A percentile compares a stretch with the other conserved stretches of the same genome.
phyloP scores from a whole-genome alignment of 768 basidiomycete genomes.

The Termitomyces sp. region DNA sequence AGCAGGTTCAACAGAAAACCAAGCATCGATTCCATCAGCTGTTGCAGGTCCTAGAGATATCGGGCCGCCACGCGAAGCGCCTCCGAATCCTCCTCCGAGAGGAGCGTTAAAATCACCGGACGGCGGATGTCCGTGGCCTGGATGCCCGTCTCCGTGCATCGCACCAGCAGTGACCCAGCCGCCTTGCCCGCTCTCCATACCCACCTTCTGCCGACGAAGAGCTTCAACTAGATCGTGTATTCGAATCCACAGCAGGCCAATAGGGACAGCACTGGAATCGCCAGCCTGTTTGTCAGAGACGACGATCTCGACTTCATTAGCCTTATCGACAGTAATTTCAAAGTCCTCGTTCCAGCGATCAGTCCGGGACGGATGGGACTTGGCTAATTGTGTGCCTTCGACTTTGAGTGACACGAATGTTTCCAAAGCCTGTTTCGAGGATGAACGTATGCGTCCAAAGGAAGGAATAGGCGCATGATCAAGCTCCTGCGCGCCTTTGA shows the following conservation, averaged over 20 bases:
- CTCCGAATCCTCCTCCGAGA: constrained; percentile 46
- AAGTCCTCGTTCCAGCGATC: constrained; percentile 99
- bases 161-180: constrained; percentile 96
- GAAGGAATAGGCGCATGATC: constrained; percentile 85
- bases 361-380: constrained; percentile 88
- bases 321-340: constrained; percentile 95
- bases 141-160: constrained; percentile 63
- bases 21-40: constrained; percentile 87
- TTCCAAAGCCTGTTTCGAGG: constrained; percentile 78
- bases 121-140: constrained; percentile 31
- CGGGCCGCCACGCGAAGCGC: constrained; percentile 38
- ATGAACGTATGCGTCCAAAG: constrained; percentile 59
- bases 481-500: constrained; percentile 90
- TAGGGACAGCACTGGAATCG: constrained; percentile 79
- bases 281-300: constrained; percentile 90
- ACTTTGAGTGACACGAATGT: constrained; percentile 94
- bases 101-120: constrained; percentile 48
- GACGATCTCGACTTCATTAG: constrained; percentile 96
- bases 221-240: constrained; percentile 95
- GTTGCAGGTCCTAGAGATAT: constrained; percentile 35
- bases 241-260: constrained; percentile 93
- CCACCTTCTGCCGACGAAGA: constrained; percentile 87
- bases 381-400: constrained; percentile 90
- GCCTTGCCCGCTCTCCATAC: constrained; percentile 80
- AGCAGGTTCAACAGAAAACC: constrained; percentile 98